Percentiles rank a stretch among this genome's conserved stretches.
Conservation (phyloP, 495 filamentous ascomycete genomes). For the Venustampulla echinocandica region DNA sequence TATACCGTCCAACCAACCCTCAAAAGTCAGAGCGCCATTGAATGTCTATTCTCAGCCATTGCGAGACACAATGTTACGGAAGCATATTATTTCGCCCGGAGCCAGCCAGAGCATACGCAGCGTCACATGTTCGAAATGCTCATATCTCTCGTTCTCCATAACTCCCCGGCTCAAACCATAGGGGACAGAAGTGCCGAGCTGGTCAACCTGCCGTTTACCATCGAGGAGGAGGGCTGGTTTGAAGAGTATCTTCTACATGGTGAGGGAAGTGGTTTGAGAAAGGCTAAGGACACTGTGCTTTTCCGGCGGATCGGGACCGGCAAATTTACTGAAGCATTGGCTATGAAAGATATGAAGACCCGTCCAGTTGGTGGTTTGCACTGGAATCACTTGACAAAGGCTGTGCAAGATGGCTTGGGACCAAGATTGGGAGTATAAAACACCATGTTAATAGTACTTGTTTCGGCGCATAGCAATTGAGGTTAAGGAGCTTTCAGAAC, state of each 20-base stretch:
- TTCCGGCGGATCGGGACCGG: slow-evolving; percentile 56
- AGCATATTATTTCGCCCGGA: slow-evolving; percentile 64
- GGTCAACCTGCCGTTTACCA: slow-evolving; percentile 57
- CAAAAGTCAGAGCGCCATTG: slow-evolving; percentile 45
- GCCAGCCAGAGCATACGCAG: slow-evolving; percentile 50
- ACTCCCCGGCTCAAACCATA: slow-evolving; percentile 33
- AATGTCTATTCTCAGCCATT: slow-evolving; percentile 56
- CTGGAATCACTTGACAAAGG: slow-evolving; percentile 15
- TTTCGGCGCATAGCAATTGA: not conserved
- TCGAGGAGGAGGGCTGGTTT: slow-evolving; percentile 65
- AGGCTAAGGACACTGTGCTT: slow-evolving; percentile 58
- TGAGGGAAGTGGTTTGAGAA: slow-evolving; percentile 50
- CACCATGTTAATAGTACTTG: no score
- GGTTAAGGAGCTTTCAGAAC: no score
- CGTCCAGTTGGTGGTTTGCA: slow-evolving; percentile 15
- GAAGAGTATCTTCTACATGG: slow-evolving; percentile 53
- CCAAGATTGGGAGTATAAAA: slow-evolving; percentile 10
- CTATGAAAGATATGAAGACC: slow-evolving; percentile 11
- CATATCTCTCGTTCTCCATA: slow-evolving; percentile 51
- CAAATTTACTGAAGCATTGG: slow-evolving; percentile 26
- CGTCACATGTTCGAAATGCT: slow-evolving; percentile 56
- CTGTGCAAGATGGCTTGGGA: slow-evolving; percentile 18
- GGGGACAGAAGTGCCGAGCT: slow-evolving; percentile 56
- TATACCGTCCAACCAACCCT: slow-evolving; percentile 60
- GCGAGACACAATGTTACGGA: slow-evolving; percentile 59